Base-by-base conservation (phyloP, 2,329 filamentous ascomycete genomes). In the Colletotrichum horii region DNA sequence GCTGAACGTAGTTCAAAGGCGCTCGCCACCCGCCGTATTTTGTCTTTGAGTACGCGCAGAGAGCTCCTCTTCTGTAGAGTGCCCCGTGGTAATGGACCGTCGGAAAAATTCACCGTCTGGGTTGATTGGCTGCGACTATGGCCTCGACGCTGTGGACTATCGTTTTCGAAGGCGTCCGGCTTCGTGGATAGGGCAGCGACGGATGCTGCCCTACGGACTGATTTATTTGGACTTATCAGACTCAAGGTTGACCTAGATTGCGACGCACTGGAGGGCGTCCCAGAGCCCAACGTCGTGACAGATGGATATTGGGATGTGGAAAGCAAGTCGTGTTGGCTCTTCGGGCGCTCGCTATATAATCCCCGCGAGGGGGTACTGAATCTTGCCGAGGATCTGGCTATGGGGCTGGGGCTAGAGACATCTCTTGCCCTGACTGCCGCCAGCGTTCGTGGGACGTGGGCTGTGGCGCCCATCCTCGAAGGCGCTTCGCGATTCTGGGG, bases 11-110 rank as follows among this genome's bases (percentile, higher is more conserved):
- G 64, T 52, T 76, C 74, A 22, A 76, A 73, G 6, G 74, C 71
- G 65, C 74, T 76, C 11, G 74, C 74, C n/a, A 76, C 74, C 6
- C 74, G 64, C 8, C 74, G 65, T 4, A 76, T 65, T 36, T 69
- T 76, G 12, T 76, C 74, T 30, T 66, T 76, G 1, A 76, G 30
- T 8, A 38, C 38, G 0, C 74, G 70, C 2, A 76, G 15, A 3
- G 74, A 76, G 34, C 74, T 66, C 15, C 74, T 34, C 30, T 74
- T 76, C 4, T 34, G 28, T 0, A 76, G 15, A 6, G 28, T 48
- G 3, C 38, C 58, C 2, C 38, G 64, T 4, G 56, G 70, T 1
- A 36, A 12, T 19, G 43, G 16, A 4, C 48, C 14, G 1, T 74
- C 74, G 12, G 43, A 3, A 8, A 36, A 12, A 3, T 62, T 24